Conservation (phyloP, 495 filamentous ascomycete species). For the Evernia prunastri region DNA sequence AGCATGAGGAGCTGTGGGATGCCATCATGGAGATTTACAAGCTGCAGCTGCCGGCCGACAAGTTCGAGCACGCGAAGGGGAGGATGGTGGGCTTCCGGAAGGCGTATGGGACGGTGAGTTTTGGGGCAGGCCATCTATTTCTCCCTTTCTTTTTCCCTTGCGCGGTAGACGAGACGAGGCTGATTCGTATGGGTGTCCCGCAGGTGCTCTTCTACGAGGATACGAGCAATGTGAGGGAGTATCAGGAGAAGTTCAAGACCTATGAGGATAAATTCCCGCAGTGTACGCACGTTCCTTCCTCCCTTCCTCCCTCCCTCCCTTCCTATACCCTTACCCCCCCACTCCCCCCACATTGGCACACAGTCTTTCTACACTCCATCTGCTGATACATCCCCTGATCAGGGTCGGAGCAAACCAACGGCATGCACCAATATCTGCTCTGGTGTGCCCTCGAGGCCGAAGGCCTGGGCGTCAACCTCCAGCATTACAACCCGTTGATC, state of each 20-base stretch:
- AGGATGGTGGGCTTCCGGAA: conserved; percentile 41
- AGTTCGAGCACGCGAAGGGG: conserved; percentile 41
- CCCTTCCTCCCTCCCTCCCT: not conserved
- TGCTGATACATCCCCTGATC: not conserved
- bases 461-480: conserved; percentile 49
- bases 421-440: conserved; percentile 51
- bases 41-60: conserved; percentile 36
- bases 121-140: too few species aligned
- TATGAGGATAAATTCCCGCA: conserved; percentile 42
- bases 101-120: conserved; percentile 45
- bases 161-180: not conserved
- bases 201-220: conserved; percentile 52
- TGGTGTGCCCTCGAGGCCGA: conserved; percentile 48
- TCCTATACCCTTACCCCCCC: too few species aligned
- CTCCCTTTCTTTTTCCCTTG: too few species aligned
- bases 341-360: too few species aligned
- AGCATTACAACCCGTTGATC: conserved; percentile 51
- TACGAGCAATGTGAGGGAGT: conserved; percentile 36
- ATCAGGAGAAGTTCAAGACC: conserved; percentile 40
- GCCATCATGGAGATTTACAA: conserved; percentile 38
- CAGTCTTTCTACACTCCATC: not conserved
- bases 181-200: not conserved
- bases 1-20: conserved; percentile 50
- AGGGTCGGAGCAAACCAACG: conserved; percentile 47
- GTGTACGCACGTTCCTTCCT: conserved; percentile 21